Evolutionary conservation across 768 basidiomycete genomes (phyloP).

Genomic region (Russula griseocarnosa): DNA sequence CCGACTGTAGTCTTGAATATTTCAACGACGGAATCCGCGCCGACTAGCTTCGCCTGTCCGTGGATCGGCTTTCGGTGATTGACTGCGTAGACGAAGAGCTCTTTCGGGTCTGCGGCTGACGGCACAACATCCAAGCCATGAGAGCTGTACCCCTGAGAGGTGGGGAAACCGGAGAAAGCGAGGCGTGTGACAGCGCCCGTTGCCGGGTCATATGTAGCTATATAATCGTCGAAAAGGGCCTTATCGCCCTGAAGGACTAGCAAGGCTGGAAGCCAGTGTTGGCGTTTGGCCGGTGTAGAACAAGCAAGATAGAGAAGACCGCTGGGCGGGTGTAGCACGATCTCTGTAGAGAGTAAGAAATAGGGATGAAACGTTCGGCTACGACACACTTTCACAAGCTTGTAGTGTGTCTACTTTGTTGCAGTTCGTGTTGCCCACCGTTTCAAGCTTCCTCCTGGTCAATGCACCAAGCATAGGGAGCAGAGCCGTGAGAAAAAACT

Average conservation of each 20-base stretch:
- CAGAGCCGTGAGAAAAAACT: conserved; percentile 45
- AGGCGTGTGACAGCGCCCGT: conserved; percentile 47
- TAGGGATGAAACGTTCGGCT: not conserved
- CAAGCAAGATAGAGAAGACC: conserved; percentile 63
- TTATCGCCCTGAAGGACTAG: conserved; percentile 37
- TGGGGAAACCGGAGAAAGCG: conserved; percentile 32
- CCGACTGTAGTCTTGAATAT: conserved; percentile 56
- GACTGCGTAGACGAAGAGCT: conserved; percentile 63
- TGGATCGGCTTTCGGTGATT: conserved; percentile 59
- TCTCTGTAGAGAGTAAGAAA: conserved; percentile 38
- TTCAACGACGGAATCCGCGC: conserved; percentile 71
- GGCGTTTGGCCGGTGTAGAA: conserved; percentile 46
- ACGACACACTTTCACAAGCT: conserved; percentile 61
- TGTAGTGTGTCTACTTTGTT: conserved; percentile 48
- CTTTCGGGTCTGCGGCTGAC: conserved; percentile 43
- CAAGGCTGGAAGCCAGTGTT: conserved; percentile 50
- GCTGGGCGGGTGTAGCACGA: conserved; percentile 53
- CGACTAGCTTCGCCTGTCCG: conserved; percentile 41
- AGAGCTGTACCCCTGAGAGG: conserved; percentile 44
- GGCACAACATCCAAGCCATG: conserved; percentile 70
- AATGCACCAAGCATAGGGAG: conserved; percentile 43
- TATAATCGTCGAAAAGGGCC: conserved; percentile 46
- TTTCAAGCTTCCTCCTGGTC: conserved; percentile 38
- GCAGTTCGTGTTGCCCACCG: conserved; percentile 50
- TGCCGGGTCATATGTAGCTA: conserved; percentile 55